Evolutionary conservation across 352 stramenopile species (phyloP).

Genomic region (Pythium phragmiticola): DNA sequence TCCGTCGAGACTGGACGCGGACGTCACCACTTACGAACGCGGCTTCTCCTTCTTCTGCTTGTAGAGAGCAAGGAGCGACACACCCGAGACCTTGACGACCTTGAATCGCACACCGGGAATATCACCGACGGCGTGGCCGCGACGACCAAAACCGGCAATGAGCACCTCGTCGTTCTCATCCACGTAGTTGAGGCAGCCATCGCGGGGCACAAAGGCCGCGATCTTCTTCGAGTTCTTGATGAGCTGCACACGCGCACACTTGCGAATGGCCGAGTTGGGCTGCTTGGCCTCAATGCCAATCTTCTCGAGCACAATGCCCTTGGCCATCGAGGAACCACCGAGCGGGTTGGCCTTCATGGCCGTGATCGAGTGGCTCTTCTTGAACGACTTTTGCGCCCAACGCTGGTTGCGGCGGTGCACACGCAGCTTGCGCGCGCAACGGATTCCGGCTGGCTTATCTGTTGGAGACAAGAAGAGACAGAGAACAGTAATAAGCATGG

Average conservation of each 20-base stretch:
- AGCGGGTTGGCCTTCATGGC: conserved; percentile 99
- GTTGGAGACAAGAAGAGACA: conserved; percentile 10
- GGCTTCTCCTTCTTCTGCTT: conserved; percentile 99
- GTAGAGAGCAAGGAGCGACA: conserved; percentile 99
- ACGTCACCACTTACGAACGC: conserved; percentile 89
- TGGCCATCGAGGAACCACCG: conserved; percentile 99
- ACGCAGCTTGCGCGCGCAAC: conserved; percentile 99
- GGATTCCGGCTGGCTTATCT: conserved; percentile 99
- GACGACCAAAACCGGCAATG: conserved; percentile 99
- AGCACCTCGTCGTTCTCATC: conserved; percentile 99
- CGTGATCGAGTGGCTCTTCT: conserved; percentile 99
- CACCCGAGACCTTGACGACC: conserved; percentile 99
- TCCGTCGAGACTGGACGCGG: not conserved
- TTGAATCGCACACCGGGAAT: conserved; percentile 99
- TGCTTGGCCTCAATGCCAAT: conserved; percentile 99
- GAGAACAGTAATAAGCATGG: not conserved
- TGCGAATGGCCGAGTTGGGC: conserved; percentile 99
- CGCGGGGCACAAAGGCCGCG: conserved; percentile 99
- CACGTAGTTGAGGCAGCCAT: conserved; percentile 99
- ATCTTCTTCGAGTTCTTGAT: conserved; percentile 99
- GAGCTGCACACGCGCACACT: conserved; percentile 99
- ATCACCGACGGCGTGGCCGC: conserved; percentile 99
- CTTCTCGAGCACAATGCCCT: conserved; percentile 99
- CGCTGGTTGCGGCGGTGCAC: conserved; percentile 97
- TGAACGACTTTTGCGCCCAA: conserved; percentile 98